A percentile compares a stretch with the other conserved stretches of the same genome.
Conservation (phyloP, 2,329 filamentous ascomycete genomes). For the Shiraia sp. region DNA sequence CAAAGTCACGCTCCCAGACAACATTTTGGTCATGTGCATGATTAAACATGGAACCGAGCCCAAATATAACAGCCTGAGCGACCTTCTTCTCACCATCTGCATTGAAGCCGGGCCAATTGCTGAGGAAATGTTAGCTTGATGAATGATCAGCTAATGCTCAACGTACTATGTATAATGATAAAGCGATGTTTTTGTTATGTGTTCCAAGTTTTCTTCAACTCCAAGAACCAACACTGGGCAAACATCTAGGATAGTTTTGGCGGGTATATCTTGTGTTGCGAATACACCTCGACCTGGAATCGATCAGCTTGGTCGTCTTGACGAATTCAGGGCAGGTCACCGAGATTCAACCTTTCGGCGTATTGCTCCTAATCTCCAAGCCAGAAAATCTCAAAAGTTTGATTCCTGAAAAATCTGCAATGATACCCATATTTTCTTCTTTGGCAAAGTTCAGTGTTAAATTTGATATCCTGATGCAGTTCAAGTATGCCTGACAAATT, state of each 20-base stretch:
- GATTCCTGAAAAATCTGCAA: conserved; percentile 18
- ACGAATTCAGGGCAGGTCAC: conserved; percentile 1
- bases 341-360: conserved; percentile 53
- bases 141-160: not conserved
- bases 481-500: not conserved
- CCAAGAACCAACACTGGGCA: conserved; percentile 58
- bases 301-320: conserved; percentile 4
- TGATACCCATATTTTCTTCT: conserved; percentile 3
- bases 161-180: conserved; percentile 62
- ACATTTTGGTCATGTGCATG: conserved; percentile 59
- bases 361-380: conserved; percentile 52
- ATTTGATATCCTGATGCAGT: not conserved
- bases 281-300: conserved; percentile 58
- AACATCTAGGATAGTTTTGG: conserved; percentile 55
- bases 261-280: conserved; percentile 51
- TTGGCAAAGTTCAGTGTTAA: not conserved
- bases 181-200: conserved; percentile 56
- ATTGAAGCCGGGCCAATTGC: conserved; percentile 49
- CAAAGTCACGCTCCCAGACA: conserved; percentile 57
- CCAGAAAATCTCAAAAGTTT: conserved; percentile 48
- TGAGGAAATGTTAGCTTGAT: conserved; percentile 18
- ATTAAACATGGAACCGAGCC: conserved; percentile 63
- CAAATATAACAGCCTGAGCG: conserved; percentile 59
- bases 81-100: conserved; percentile 32
- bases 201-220: conserved; percentile 51